These are phyloP conservation scores for Pyronema domesticum DNA, from an alignment of 495 filamentous ascomycete species.

Conservation along the genomic window DNA sequence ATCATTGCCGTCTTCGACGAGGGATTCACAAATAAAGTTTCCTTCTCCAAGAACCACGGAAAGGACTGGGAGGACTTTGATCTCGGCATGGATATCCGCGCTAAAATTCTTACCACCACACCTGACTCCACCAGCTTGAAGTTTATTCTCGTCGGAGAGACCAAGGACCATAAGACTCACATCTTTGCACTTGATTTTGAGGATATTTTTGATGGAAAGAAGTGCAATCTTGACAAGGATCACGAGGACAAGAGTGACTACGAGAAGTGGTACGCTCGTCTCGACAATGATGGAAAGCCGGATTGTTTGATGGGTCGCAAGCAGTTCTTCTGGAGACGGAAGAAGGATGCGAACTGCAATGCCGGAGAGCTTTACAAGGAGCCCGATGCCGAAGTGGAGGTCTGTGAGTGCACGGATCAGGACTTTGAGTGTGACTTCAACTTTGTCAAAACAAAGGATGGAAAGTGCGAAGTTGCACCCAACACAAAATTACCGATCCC, in stretches of 20 bases:
- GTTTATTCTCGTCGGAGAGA: slow-evolving; percentile 53
- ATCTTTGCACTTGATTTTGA: slow-evolving; percentile 68
- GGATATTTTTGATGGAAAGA: slow-evolving; percentile 51
- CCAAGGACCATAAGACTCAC: slow-evolving; percentile 29
- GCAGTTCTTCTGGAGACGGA: slow-evolving; percentile 64
- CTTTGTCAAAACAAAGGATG: slow-evolving; percentile 44
- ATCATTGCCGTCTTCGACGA: slow-evolving; percentile 62
- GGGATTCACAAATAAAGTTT: slow-evolving; percentile 43
- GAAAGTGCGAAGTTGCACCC: slow-evolving; percentile 38
- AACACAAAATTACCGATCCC: slow-evolving; percentile 30
- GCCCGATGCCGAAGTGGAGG: slow-evolving; percentile 40
- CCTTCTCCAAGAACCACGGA: slow-evolving; percentile 77
- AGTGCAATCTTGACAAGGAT: slow-evolving; percentile 46
- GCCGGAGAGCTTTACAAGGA: slow-evolving; percentile 71
- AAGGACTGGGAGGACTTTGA: slow-evolving; percentile 53
- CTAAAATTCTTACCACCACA: slow-evolving; percentile 60
- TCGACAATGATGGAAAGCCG: slow-evolving; percentile 59
- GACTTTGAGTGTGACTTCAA: slow-evolving; percentile 96
- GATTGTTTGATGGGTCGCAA: slow-evolving; percentile 90
- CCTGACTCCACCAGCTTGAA: slow-evolving; percentile 81
- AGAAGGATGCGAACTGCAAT: slow-evolving; percentile 74
- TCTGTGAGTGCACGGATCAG: slow-evolving; percentile 58
- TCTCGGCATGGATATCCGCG: slow-evolving; percentile 42
- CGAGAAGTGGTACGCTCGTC: slow-evolving; percentile 69
- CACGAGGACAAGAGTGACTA: slow-evolving; percentile 38